Percentiles rank a stretch among this genome's conserved stretches.
Evolutionary conservation across 441 rosid species (phyloP).

Genomic region (Arabidopsis lyrata): DNA sequence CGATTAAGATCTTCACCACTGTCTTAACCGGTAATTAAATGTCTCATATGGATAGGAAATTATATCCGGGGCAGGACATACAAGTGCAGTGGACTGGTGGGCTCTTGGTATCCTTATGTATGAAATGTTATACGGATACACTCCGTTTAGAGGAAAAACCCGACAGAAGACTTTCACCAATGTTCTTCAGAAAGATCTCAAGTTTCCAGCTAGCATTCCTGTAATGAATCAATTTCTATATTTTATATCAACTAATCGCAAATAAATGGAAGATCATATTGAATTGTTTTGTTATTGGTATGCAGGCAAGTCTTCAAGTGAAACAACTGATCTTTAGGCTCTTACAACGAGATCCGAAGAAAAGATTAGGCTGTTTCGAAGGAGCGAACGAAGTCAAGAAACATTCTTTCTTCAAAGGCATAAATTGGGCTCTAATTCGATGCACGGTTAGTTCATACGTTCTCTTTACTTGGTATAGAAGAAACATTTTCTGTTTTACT

Average conservation of each 20-base stretch:
- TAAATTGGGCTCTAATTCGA: slow-evolving; percentile 92
- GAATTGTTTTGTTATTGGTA: slow-evolving; percentile 5
- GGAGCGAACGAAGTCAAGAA: slow-evolving; percentile 83
- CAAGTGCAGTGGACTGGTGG: slow-evolving; percentile 99
- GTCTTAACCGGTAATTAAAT: slow-evolving; percentile 8
- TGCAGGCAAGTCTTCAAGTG: slow-evolving; percentile 48
- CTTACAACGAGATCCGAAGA: slow-evolving; percentile 85
- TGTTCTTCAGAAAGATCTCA: slow-evolving; percentile 87
- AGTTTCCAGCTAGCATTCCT: slow-evolving; percentile 72
- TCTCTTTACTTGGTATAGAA: slow-evolving; percentile 23
- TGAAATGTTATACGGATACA: slow-evolving; percentile 96
- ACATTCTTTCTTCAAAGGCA: slow-evolving; percentile 81
- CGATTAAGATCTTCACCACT: background rate
- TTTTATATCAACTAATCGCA: background rate
- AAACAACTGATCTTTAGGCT: slow-evolving; percentile 81
- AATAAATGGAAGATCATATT: slow-evolving; percentile 48
- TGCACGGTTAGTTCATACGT: slow-evolving; percentile 61
- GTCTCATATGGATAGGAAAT: slow-evolving; percentile 70
- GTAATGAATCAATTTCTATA: slow-evolving; percentile 47
- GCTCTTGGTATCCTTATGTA: slow-evolving; percentile 95
- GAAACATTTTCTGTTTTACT: slow-evolving; percentile 21
- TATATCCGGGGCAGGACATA: slow-evolving; percentile 88
- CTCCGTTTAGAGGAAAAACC: slow-evolving; percentile 97
- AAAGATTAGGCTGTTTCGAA: slow-evolving; percentile 80
- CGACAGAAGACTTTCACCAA: slow-evolving; percentile 96